Evolutionary conservation across 192 early-diverging fungal species (phyloP).

Genomic region (Entomortierella beljakovae): DNA sequence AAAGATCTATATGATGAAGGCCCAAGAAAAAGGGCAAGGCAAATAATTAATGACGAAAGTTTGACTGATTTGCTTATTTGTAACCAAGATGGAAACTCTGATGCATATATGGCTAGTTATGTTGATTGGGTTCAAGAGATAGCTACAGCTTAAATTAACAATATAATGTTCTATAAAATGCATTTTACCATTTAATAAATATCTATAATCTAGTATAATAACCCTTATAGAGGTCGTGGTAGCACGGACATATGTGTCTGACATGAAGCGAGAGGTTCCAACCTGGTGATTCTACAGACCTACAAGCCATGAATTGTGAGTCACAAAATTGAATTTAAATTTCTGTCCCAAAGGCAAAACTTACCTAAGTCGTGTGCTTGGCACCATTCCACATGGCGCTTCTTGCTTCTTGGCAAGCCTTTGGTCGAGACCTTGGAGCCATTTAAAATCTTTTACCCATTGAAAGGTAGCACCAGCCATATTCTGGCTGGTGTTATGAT

Average conservation of each 20-base stretch:
- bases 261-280: no score
- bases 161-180: no score
- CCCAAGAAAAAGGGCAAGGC: not conserved
- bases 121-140: conserved; percentile 30
- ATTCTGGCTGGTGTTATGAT: not conserved
- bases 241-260: no score
- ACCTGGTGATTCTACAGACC: no score
- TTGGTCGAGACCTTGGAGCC: not conserved
- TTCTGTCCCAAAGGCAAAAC: no score
- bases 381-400: not conserved
- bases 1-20: conserved; percentile 40
- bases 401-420: not conserved
- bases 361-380: not conserved
- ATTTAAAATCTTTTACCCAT: not conserved
- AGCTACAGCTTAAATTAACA: not conserved
- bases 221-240: no score
- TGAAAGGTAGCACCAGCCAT: not conserved
- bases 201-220: no score
- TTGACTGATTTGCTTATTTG: conserved; percentile 13
- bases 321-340: no score
- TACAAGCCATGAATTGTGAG: no score
- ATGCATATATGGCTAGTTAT: conserved; percentile 37
- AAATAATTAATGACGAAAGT: conserved; percentile 14
- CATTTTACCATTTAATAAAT: not conserved
- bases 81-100: conserved; percentile 28